Evolutionary conservation across 2,329 filamentous ascomycete species (phyloP).

Genomic region (Diplodia seriata): DNA sequence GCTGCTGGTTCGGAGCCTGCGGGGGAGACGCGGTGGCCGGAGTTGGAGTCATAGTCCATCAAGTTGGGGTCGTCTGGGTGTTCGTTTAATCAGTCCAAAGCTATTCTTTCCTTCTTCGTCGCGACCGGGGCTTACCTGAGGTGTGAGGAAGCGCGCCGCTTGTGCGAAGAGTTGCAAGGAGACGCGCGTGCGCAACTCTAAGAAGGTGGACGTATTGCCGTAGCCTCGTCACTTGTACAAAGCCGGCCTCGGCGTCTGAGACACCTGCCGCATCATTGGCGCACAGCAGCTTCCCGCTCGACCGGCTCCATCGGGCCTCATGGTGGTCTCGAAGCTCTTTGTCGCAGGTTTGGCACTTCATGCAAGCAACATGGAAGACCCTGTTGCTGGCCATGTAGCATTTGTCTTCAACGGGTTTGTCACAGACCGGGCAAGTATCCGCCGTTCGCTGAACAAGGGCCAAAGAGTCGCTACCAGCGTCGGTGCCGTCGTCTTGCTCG

Average conservation of each 20-base stretch:
- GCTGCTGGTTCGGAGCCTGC: constrained; percentile 51
- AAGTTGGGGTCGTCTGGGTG: constrained; percentile 70
- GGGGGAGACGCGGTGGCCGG: constrained; percentile 64
- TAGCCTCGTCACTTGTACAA: constrained; percentile 81
- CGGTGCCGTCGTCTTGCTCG: constrained; percentile 47
- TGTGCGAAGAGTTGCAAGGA: constrained; percentile 84
- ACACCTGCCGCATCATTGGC: constrained; percentile 66
- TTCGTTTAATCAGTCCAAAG: constrained; percentile 39
- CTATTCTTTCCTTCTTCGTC: constrained; percentile 5
- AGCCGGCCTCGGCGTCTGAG: constrained; percentile 65
- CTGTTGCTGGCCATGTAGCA: constrained; percentile 77
- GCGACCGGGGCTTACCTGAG: constrained; percentile 57
- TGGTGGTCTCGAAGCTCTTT: constrained; percentile 73
- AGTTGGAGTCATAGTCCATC: constrained; percentile 69
- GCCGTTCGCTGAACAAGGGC: constrained; percentile 55
- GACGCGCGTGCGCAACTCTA: constrained; percentile 85
- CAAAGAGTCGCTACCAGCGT: constrained; percentile 51
- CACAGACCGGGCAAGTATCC: constrained; percentile 83
- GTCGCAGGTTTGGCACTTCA: constrained; percentile 73
- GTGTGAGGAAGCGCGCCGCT: constrained; percentile 81
- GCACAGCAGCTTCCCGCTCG: constrained; percentile 75
- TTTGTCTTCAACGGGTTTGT: constrained; percentile 91
- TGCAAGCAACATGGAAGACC: constrained; percentile 84
- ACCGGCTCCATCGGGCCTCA: constrained; percentile 74
- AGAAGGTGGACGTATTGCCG: constrained; percentile 95